phyloP scores from a whole-genome alignment of 441 rosid genomes.

The Lepidium campestre region DNA sequence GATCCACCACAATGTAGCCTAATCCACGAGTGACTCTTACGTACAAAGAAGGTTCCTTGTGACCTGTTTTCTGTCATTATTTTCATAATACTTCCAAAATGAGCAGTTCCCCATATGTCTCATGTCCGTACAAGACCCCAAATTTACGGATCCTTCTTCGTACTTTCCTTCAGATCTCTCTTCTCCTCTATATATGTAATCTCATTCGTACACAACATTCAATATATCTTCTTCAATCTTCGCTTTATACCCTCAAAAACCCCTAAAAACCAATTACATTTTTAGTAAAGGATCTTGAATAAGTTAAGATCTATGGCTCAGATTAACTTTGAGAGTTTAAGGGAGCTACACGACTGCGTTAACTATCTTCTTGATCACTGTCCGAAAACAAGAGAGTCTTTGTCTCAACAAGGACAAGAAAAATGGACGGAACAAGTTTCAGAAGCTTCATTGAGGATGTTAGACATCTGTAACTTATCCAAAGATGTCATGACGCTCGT shows the following conservation, averaged over 20 bases:
- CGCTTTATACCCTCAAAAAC: neutral
- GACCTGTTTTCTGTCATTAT: constrained; percentile 4
- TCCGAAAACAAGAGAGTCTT: constrained; percentile 37
- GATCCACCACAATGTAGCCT: constrained; percentile 25
- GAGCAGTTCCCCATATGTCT: constrained; percentile 29
- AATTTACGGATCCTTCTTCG: constrained; percentile 14
- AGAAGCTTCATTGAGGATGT: constrained; percentile 59
- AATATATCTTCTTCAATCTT: neutral
- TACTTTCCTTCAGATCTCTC: constrained; percentile 22
- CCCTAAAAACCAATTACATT: neutral
- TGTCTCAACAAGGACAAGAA: constrained; percentile 37
- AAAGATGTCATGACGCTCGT: constrained; percentile 53
- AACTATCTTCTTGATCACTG: constrained; percentile 57
- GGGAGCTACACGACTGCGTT: constrained; percentile 61
- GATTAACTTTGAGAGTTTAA: constrained; percentile 45
- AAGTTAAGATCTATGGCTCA: constrained; percentile 29
- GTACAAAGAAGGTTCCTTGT: constrained; percentile 20
- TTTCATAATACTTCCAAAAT: constrained; percentile 22
- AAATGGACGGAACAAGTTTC: constrained; percentile 54
- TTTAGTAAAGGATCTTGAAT: neutral
- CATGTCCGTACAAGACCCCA: constrained; percentile 28
- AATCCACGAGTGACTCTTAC: constrained; percentile 23
- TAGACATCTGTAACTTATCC: constrained; percentile 50
- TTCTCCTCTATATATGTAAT: constrained; percentile 5
- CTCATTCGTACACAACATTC: neutral